Conservation (phyloP, 805 yeast genomes). For the Myxozyma monticola region DNA sequence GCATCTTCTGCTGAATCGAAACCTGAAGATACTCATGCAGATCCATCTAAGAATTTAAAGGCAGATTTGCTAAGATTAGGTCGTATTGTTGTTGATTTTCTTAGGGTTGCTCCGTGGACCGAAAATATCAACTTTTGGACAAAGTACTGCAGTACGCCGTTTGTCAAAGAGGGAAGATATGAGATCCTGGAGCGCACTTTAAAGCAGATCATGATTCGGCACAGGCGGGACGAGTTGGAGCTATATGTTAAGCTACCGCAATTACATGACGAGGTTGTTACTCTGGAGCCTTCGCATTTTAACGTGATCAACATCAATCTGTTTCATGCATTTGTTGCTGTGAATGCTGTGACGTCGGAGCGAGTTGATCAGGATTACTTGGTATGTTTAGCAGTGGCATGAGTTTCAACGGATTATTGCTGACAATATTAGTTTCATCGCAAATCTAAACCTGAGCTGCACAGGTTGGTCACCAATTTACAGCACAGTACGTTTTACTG, state of each 20-base stretch:
- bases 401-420: not conserved
- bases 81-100: slow-evolving; percentile 51
- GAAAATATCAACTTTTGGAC: slow-evolving; percentile 51
- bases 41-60: slow-evolving; percentile 15
- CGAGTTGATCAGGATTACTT: slow-evolving; percentile 65
- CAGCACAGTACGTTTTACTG: slow-evolving; percentile 71
- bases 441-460: slow-evolving; percentile 52
- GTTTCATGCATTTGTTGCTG: slow-evolving; percentile 66
- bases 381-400: not conserved
- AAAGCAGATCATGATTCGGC: slow-evolving; percentile 55
- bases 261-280: slow-evolving; percentile 57
- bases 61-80: slow-evolving; percentile 58
- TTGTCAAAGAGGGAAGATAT: slow-evolving; percentile 37
- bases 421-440: slow-evolving; percentile 52
- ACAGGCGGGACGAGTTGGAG: slow-evolving; percentile 55
- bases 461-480: slow-evolving; percentile 58
- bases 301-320: slow-evolving; percentile 62
- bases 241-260: slow-evolving; percentile 58
- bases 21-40: slow-evolving; percentile 22
- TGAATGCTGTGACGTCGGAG: slow-evolving; percentile 73
- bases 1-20: slow-evolving; percentile 34
- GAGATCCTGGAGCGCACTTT: slow-evolving; percentile 44
- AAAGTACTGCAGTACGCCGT: slow-evolving; percentile 49
- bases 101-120: slow-evolving; percentile 60
- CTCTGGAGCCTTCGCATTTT: slow-evolving; percentile 61